Conservation (phyloP, 1,284 basidiomycete genomes). For the Pulveroboletus sp. region DNA sequence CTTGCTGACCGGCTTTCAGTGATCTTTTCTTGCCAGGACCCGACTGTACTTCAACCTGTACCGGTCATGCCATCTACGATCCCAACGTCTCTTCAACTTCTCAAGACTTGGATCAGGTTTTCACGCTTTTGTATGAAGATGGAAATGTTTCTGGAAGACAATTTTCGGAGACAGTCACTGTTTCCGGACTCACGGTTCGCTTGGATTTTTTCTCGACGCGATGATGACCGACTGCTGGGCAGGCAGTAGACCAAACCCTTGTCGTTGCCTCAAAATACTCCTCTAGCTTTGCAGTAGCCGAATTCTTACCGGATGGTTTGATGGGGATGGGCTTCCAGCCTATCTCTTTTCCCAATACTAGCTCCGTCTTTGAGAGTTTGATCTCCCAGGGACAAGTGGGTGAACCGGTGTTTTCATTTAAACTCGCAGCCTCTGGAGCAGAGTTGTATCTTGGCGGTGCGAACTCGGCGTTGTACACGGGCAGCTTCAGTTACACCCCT, state of each 20-base stretch:
- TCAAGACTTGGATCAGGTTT: conserved; percentile 17
- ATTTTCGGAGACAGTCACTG: conserved; percentile 31
- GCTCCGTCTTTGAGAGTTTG: conserved; percentile 20
- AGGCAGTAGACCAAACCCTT: conserved; percentile 16
- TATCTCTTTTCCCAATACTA: conserved; percentile 8
- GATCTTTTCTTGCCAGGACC: conserved; percentile 9
- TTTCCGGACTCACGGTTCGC: conserved; percentile 21
- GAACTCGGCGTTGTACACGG: conserved; percentile 19
- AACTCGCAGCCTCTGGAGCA: conserved; percentile 36
- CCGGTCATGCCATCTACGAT: conserved; percentile 30
- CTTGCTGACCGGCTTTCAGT: neutral
- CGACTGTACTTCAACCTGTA: neutral
- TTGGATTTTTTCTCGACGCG: neutral
- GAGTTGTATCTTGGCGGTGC: conserved; percentile 42
- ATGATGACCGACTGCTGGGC: conserved; percentile 1
- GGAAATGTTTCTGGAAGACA: conserved; percentile 27
- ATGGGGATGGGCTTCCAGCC: conserved; percentile 21
- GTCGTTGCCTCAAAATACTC: conserved; percentile 17
- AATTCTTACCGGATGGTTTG: conserved; percentile 21
- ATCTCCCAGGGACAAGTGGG: conserved; percentile 22
- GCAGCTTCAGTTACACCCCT: conserved; percentile 13
- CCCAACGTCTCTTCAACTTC: conserved; percentile 29
- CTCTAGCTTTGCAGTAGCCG: neutral
- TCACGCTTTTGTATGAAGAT: conserved; percentile 30
- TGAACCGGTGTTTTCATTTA: conserved; percentile 37